Evolutionary conservation across 495 filamentous ascomycete genomes (phyloP).

Genomic region (Physcia stellaris): DNA sequence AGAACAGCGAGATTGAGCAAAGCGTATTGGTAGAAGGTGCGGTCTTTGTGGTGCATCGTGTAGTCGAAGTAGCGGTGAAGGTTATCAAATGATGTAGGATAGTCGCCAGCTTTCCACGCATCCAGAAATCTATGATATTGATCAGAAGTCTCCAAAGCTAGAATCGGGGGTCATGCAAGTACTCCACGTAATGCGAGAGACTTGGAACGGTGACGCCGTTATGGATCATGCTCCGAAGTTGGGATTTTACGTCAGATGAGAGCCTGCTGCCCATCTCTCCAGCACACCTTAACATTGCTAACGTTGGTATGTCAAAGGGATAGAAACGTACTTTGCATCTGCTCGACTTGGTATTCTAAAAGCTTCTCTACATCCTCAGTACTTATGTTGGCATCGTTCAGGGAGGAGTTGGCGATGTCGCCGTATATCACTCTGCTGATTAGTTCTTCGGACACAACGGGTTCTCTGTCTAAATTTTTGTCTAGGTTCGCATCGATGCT

Average conservation of each 20-base stretch:
- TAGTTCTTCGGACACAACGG: no score
- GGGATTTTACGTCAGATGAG: slow-evolving; percentile 49
- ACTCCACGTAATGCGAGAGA: slow-evolving; percentile 66
- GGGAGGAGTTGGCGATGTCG: slow-evolving; percentile 35
- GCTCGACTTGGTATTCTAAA: slow-evolving; percentile 74
- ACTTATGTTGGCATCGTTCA: slow-evolving; percentile 38
- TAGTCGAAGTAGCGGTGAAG: slow-evolving; percentile 96
- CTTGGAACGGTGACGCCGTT: slow-evolving; percentile 54
- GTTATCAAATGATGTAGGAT: slow-evolving; percentile 75
- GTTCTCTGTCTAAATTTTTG: no score
- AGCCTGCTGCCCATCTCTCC: slow-evolving; percentile 53
- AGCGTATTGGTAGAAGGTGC: slow-evolving; percentile 90
- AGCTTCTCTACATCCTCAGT: slow-evolving; percentile 74
- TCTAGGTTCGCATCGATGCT: slow-evolving; percentile 56
- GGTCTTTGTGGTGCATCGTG: slow-evolving; percentile 76
- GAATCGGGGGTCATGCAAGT: slow-evolving; percentile 13
- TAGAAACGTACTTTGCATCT: slow-evolving; percentile 58
- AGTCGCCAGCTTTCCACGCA: slow-evolving; percentile 83
- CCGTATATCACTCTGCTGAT: slow-evolving; percentile 61
- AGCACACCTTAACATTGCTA: slow-evolving; percentile 17
- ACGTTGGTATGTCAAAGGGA: background rate
- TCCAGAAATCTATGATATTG: slow-evolving; percentile 59
- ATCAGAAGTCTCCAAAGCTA: no score
- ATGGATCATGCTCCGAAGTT: slow-evolving; percentile 52
- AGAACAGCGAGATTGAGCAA: slow-evolving; percentile 87